Base-by-base conservation (phyloP, 805 yeast species). In the Wickerhamiella vanderwaltii region DNA sequence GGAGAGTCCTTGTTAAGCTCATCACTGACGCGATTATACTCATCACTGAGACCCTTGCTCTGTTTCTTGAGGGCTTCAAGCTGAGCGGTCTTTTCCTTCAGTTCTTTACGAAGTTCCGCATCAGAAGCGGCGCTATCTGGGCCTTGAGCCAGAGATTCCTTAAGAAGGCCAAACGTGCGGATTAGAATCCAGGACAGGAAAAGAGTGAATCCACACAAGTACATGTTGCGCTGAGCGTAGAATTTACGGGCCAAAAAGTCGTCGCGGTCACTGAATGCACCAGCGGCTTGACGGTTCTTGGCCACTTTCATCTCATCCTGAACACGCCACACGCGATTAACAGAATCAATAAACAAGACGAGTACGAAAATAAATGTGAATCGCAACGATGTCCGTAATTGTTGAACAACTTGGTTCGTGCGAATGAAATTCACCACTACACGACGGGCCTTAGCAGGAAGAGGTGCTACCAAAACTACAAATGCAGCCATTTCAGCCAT, bases 211-310 rank as follows among this genome's bases (percentile, higher is more conserved):
- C 99, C 99, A 51, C 95, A 85, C 39, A 91, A 69, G 55, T 91
- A 91, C 79, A 86, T 75, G 68, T 91, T 91, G 66, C 99, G 77
- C 66, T 91, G 98, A 16, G 96, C 85, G 57, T 87, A 87, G 63
- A 91, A 91, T 56, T 86, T 73, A 62, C 95, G 75, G 17, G 95
- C 91, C 61, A 81, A 86, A 43, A 82, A 69, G 56, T 91, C 97
- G 16, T 85, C 65, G 45, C 95, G 70, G 52, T 82, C 88, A 35
- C 61, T 63, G 35, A 62, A 56, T 29, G 58, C 53, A 35, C 63
- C 60, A 39, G 61, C 52, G 18, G 18, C 35, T 23, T 61, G 51
- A 5, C 57, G 53, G 39, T 57, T 58, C 34, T 51, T 53, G 29
- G 40, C 35, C 13, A n/a, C 20, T 30, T 64, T 59, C 55, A 79